Base-by-base conservation (phyloP, 2,329 filamentous ascomycete genomes). In the Diplocarpon mali region DNA sequence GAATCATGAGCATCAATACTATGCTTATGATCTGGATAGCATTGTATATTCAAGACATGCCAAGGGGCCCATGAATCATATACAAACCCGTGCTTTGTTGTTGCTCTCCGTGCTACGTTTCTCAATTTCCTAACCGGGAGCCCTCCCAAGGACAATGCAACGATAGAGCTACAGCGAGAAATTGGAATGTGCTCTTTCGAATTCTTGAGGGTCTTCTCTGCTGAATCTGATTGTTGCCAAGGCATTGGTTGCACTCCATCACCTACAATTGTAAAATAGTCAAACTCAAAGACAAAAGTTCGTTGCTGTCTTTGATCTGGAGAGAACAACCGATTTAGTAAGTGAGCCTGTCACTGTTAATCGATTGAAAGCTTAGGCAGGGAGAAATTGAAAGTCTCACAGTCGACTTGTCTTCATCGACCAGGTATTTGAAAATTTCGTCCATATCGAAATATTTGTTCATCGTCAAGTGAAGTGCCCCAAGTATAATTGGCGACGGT, bases 281-380 rank as follows among this genome's bases (percentile, higher is more conserved):
- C 78, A 57, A 81, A 79, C 35, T 69, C 73, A 57, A 81, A 80
- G 51, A 78, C 71, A 57, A 80, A 78, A 7, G 70, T 73, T 6
- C 71, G 65, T 52, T 75, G 75, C 11, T 69, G 70, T 7, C 71
- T 62, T 4, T 62, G 55, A 24, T 70, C 64, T 2, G 60, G 49
- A 13, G 47, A 41, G 38, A 55, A 58, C 4, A 52, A 49, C 28
- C 57, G 50, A 15, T 46, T 34, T 6, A 34, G 30, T 10, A 53
- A 45, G 14, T 53, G 38, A 14, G 53, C 49, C 51, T 57, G 8
- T 12, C 20, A 24, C 4, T 24, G 20, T 24, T 24, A 24, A 7
- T 24, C 20, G 20, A 24, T 24, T 24, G 20, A 24, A 24, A 24
- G 20, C 20, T 24, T 24, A 7, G 20, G 4, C 20, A 3, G 20